Evolutionary conservation across 441 rosid genomes (phyloP).

Genomic region (Dalechampia spathulata): DNA sequence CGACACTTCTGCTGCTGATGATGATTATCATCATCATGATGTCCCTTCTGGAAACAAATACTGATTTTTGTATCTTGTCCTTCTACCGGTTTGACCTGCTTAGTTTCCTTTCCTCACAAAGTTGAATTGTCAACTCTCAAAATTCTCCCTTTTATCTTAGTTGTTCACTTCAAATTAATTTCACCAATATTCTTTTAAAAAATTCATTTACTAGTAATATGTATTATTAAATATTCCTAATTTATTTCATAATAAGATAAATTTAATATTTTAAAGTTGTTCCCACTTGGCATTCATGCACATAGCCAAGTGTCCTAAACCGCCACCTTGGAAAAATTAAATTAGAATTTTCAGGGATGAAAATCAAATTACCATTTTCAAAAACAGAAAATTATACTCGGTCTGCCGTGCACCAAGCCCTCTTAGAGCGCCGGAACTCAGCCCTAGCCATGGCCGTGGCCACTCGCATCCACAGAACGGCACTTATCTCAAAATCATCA

Average conservation of each 20-base stretch:
- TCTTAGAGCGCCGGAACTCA: too few species aligned
- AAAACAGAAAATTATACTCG: not conserved
- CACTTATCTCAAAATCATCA: slow-evolving; percentile 6
- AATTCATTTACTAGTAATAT: too few species aligned
- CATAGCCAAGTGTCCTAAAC: not conserved
- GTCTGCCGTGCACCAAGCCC: not conserved
- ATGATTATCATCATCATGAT: not conserved
- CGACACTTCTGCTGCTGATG: slow-evolving; percentile 11
- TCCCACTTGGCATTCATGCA: not conserved
- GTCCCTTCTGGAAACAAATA: slow-evolving; percentile 11
- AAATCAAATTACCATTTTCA: not conserved
- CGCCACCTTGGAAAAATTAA: slow-evolving; percentile 5
- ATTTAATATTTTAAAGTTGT: too few species aligned
- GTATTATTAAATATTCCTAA: too few species aligned
- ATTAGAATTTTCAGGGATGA: not conserved
- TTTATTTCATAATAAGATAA: too few species aligned
- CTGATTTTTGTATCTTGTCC: slow-evolving; percentile 5
- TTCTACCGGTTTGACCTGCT: too few species aligned
- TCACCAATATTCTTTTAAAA: too few species aligned
- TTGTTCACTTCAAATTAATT: too few species aligned
- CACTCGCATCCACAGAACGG: slow-evolving; percentile 29
- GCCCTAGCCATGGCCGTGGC: slow-evolving; percentile 33
- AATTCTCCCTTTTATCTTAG: too few species aligned
- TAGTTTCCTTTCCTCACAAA: too few species aligned
- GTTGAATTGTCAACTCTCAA: too few species aligned